Conservation (phyloP, 768 basidiomycete species). For the Lentinula boryana region DNA sequence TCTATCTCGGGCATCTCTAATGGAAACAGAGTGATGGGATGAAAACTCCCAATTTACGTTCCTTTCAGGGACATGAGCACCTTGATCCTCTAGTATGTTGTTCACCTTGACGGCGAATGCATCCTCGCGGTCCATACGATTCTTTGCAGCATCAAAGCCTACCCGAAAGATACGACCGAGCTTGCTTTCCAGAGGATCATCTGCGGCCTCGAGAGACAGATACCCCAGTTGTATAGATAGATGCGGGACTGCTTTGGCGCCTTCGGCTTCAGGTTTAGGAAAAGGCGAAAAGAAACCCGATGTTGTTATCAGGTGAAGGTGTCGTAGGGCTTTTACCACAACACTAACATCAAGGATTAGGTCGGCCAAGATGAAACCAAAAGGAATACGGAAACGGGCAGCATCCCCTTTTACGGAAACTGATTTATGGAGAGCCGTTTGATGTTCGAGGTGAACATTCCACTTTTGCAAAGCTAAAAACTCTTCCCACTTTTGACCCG, state of each 20-base stretch:
- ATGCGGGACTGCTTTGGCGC: constrained; percentile 64
- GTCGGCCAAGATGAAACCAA: constrained; percentile 68
- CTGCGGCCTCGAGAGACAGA: constrained; percentile 71
- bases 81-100: constrained; percentile 47
- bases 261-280: constrained; percentile 63
- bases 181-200: constrained; percentile 78
- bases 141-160: constrained; percentile 65
- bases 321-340: constrained; percentile 67
- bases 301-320: constrained; percentile 53
- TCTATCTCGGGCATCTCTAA: constrained; percentile 65
- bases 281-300: constrained; percentile 47
- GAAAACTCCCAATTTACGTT: constrained; percentile 56
- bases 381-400: constrained; percentile 72
- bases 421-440: constrained; percentile 16
- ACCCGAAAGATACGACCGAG: constrained; percentile 70
- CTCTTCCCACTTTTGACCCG: constrained; percentile 65
- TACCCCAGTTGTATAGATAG: constrained; percentile 52
- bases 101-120: constrained; percentile 77
- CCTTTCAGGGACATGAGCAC: constrained; percentile 15
- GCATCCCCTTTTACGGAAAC: constrained; percentile 57
- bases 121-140: constrained; percentile 68
- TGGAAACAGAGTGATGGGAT: constrained; percentile 56
- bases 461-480: constrained; percentile 54
- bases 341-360: constrained; percentile 67
- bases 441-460: constrained; percentile 29